Conservation (phyloP, 2,329 filamentous ascomycete genomes). For the Aspergillus costaricaensis region DNA sequence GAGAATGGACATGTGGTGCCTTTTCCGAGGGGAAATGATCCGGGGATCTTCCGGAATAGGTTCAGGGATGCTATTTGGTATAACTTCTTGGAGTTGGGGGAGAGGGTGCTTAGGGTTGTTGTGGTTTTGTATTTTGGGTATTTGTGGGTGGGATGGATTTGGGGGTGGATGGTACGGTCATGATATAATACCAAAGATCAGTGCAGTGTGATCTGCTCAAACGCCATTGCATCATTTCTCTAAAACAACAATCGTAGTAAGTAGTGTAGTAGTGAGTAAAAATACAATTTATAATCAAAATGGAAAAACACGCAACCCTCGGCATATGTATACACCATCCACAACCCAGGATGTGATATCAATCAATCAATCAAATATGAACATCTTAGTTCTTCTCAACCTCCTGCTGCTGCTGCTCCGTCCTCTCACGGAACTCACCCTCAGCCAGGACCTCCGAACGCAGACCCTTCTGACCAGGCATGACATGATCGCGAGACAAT, state of each 20-base stretch:
- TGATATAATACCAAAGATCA: too few species aligned
- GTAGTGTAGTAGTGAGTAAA: conserved; percentile 19
- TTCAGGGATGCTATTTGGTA: too few species aligned
- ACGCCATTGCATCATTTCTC: conserved; percentile 21
- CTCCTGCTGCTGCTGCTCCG: conserved; percentile 14
- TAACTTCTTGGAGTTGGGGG: too few species aligned
- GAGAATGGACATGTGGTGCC: conserved; percentile 14
- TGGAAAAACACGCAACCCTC: conserved; percentile 3
- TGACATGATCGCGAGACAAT: conserved; percentile 38
- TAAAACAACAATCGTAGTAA: conserved; percentile 6
- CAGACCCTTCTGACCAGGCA: conserved; percentile 32
- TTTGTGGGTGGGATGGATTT: too few species aligned
- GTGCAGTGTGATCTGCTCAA: conserved; percentile 17
- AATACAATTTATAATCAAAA: conserved; percentile 26
- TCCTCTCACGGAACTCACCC: conserved; percentile 28
- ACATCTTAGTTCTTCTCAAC: conserved; percentile 3
- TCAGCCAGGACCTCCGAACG: conserved; percentile 28
- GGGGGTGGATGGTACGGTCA: too few species aligned
- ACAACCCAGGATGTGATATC: conserved; percentile 18
- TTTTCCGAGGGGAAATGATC: conserved; percentile 40
- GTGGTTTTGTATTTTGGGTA: too few species aligned
- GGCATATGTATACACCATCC: conserved; percentile 5
- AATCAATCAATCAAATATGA: conserved; percentile 1
- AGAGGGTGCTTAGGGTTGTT: too few species aligned
- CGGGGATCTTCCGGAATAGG: too few species aligned